A percentile compares a stretch with the other conserved stretches of the same genome.
These are phyloP conservation scores for Prillingera fragicola DNA, from an alignment of 1,284 basidiomycete genomes.

Conservation along the genomic window DNA sequence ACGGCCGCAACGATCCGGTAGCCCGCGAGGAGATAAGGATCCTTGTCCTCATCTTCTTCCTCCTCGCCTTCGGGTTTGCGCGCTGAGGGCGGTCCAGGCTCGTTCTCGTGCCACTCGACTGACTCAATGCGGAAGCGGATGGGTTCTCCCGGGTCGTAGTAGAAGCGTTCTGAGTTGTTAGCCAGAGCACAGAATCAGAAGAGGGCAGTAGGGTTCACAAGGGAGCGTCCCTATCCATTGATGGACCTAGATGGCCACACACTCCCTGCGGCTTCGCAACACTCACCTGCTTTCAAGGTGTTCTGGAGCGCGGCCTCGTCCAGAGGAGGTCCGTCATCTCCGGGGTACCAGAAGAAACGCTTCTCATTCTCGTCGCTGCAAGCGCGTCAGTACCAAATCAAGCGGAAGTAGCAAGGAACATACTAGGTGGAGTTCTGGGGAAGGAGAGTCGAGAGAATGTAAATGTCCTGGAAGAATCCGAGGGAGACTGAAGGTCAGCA, in stretches of 20 bases:
- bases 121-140: constrained; percentile 82
- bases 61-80: constrained; percentile 47
- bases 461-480: constrained; percentile 92
- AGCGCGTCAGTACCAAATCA: constrained; percentile 3
- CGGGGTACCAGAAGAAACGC: constrained; percentile 71
- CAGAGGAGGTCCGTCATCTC: constrained; percentile 49
- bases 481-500: constrained; percentile 61
- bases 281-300: constrained; percentile 43
- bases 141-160: constrained; percentile 74
- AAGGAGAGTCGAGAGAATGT: constrained; percentile 62
- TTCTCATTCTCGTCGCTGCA: constrained; percentile 53
- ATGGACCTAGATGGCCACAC: no score
- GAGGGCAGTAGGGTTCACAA: no score
- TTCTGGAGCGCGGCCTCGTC: constrained; percentile 56
- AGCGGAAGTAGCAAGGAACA: background rate
- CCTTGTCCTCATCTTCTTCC: constrained; percentile 9
- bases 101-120: constrained; percentile 84
- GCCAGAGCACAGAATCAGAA: constrained; percentile 1
- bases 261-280: no score
- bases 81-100: constrained; percentile 63
- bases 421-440: constrained; percentile 51
- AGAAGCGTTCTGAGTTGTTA: constrained; percentile 62
- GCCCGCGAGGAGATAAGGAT: constrained; percentile 11
- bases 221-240: no score
- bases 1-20: constrained; percentile 59